Evolutionary conservation across 331 rosid species (phyloP).

Genomic region (Malus hybrid): DNA sequence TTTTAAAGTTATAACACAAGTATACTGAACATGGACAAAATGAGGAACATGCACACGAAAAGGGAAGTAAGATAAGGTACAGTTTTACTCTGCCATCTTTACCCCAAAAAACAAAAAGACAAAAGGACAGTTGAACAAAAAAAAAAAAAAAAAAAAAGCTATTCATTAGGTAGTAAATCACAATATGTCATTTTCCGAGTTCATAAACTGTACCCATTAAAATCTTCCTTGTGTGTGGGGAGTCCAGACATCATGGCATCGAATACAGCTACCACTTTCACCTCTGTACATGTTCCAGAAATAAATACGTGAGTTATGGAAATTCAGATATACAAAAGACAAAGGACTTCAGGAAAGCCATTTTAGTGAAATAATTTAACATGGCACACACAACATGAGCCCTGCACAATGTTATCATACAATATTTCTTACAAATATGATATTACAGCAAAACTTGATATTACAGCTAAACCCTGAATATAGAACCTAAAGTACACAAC

Average conservation of each 20-base stretch:
- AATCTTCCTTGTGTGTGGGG: slow-evolving; percentile 71
- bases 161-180: background rate
- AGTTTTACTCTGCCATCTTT: background rate
- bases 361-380: background rate
- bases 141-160: background rate
- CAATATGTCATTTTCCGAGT: slow-evolving; percentile 6
- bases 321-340: background rate
- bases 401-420: background rate
- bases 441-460: background rate
- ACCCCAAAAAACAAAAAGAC: background rate
- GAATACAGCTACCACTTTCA: slow-evolving; percentile 84
- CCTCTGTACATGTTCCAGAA: slow-evolving; percentile 50
- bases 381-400: background rate
- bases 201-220: slow-evolving; percentile 52
- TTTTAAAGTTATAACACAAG: background rate
- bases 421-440: background rate
- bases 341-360: slow-evolving; percentile 1
- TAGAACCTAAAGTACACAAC: too few species aligned
- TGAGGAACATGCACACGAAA: background rate
- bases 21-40: background rate
- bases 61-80: background rate
- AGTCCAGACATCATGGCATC: slow-evolving; percentile 96
- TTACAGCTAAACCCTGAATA: too few species aligned
- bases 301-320: slow-evolving; percentile 2
- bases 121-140: background rate